phyloP scores from a whole-genome alignment of 371 early-diverging fungal species.

The Mortierella sp. region DNA sequence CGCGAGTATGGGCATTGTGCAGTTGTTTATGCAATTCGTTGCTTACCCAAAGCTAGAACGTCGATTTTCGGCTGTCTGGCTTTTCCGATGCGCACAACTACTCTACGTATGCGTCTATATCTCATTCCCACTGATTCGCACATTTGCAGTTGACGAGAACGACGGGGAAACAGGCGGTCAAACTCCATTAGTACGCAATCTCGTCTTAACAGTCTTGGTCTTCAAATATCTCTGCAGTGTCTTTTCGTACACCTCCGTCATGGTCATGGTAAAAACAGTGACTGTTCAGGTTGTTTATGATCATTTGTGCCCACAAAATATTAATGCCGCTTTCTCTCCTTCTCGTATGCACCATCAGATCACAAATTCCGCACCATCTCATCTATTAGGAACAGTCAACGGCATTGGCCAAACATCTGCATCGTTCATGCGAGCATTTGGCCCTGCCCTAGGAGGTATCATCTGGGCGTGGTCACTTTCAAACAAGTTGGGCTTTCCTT shows the following conservation, averaged over 20 bases:
- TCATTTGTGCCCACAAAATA: neutral
- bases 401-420: constrained; percentile 75
- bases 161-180: constrained; percentile 32
- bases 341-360: constrained; percentile 41
- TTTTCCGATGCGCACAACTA: constrained; percentile 59
- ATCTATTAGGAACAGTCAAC: constrained; percentile 76
- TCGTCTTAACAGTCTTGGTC: constrained; percentile 59
- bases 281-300: neutral
- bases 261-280: constrained; percentile 74
- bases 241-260: constrained; percentile 70
- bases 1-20: constrained; percentile 63
- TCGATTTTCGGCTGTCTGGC: constrained; percentile 52
- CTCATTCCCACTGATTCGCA: constrained; percentile 60
- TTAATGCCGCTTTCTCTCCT: neutral
- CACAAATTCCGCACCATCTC: constrained; percentile 69
- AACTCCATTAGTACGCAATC: constrained; percentile 36
- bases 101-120: constrained; percentile 60
- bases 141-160: constrained; percentile 32
- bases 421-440: constrained; percentile 73
- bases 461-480: constrained; percentile 74
- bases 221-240: constrained; percentile 65
- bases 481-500: constrained; percentile 68
- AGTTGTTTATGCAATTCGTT: constrained; percentile 65
- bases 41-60: constrained; percentile 66
- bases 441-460: constrained; percentile 76